A percentile compares a stretch with the other conserved stretches of the same genome.
Evolutionary conservation across 164 flowering plant species (phyloP).

Genomic region (Tetracentron sinense): DNA sequence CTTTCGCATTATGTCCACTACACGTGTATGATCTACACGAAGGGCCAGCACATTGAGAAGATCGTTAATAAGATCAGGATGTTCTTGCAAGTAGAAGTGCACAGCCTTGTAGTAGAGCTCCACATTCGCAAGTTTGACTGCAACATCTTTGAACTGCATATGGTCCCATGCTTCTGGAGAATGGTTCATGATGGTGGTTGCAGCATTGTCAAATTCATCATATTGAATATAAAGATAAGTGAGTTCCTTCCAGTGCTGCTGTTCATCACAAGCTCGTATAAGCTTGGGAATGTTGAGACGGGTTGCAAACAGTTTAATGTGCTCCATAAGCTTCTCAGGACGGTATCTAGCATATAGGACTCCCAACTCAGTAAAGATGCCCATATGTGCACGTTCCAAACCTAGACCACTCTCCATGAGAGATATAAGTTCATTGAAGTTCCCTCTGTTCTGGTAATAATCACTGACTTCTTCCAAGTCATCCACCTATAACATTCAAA

Average conservation of each 20-base stretch:
- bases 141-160: slow-evolving; percentile 84
- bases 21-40: slow-evolving; percentile 75
- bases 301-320: slow-evolving; percentile 70
- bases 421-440: slow-evolving; percentile 77
- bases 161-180: slow-evolving; percentile 96
- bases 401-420: slow-evolving; percentile 89
- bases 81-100: slow-evolving; percentile 83
- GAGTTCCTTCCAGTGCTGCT: slow-evolving; percentile 86
- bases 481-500: slow-evolving; percentile 48
- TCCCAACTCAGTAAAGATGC: slow-evolving; percentile 81
- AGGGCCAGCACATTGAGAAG: slow-evolving; percentile 71
- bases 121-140: slow-evolving; percentile 75
- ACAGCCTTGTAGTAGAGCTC: slow-evolving; percentile 81
- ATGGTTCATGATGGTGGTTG: slow-evolving; percentile 86
- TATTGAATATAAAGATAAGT: slow-evolving; percentile 76
- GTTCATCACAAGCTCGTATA: slow-evolving; percentile 84
- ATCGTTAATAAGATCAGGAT: slow-evolving; percentile 76
- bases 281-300: slow-evolving; percentile 87
- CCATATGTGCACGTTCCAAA: slow-evolving; percentile 87
- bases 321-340: slow-evolving; percentile 83
- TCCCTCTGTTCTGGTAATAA: slow-evolving; percentile 77
- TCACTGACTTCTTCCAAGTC: slow-evolving; percentile 83
- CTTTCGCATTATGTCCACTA: slow-evolving; percentile 81
- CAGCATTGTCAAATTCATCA: slow-evolving; percentile 88
- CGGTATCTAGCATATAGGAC: slow-evolving; percentile 85